Base-by-base conservation (phyloP, 441 rosid species). In the Viola pubescens region DNA sequence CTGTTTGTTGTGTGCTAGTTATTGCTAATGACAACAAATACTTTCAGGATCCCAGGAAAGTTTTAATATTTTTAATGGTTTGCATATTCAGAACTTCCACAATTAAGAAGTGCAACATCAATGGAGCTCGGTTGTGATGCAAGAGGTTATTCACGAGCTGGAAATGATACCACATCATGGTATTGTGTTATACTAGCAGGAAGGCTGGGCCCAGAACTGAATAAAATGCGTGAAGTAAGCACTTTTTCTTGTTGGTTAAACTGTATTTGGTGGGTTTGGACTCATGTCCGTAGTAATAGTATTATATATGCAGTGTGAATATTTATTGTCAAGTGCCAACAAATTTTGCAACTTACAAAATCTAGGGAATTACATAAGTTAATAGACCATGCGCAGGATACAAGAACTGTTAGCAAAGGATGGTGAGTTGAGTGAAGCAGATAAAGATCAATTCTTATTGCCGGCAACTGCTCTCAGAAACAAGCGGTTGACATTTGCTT, bases 121-220 rank as follows among this genome's bases (percentile, higher is more conserved):
- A 79, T 74, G 82, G 96, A 86, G 72, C 85, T 94, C 65, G 99
- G 99, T 41, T 94, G 99, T 73, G 96, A 94, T 77, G 88, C 99
- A 39, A 78, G 83, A 34, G 95, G 96, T 56, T 77, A 88, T 72
- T 83, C 99, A 68, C 91, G 90, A 70, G 95, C 96, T 70, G 99
- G 97, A 66, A 77, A 54, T 73, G 85, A 88, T 58, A 73, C 73
- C 26, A 41, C 63, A 37, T 83, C 85, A 43, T 94, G 99, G 97
- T 94, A 94, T 79, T 94, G 99, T 73, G 91, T 85, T 65, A 76
- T 90, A 68, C 75, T 90, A 68, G 96, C 88, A n/a, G 99, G 99
- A 74, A 86, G 99, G 74, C 84, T 66, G 57, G 77, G 99, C 66
- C 75, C 77, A 12, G 99, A 90, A 71, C 96, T 90, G 64, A 80